Evolutionary conservation across 2,329 filamentous ascomycete genomes (phyloP).

Genomic region (Hymenoscyphus albidus): DNA sequence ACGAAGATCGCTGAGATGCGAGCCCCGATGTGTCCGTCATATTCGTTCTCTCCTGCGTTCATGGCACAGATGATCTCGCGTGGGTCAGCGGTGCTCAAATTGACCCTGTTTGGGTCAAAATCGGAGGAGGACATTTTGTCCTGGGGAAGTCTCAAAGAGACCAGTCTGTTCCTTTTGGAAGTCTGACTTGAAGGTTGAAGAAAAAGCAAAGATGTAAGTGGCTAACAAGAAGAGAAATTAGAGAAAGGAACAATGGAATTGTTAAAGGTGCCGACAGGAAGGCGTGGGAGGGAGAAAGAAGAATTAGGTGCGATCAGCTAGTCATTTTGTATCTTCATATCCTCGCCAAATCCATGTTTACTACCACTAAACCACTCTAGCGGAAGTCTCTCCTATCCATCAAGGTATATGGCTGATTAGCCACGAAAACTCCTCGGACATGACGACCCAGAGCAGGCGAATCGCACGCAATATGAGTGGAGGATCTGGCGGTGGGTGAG

Average conservation of each 20-base stretch:
- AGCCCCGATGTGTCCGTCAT: conserved; percentile 56
- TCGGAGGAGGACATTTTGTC: conserved; percentile 14
- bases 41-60: conserved; percentile 45
- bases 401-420: not conserved
- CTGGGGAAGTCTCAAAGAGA: not conserved
- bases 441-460: not conserved
- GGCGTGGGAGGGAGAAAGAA: too few relatives aligned
- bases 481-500: not conserved
- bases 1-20: conserved; percentile 73
- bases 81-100: conserved; percentile 42
- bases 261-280: too few relatives aligned
- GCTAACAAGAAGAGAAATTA: too few relatives aligned
- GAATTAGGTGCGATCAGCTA: too few relatives aligned
- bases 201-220: too few relatives aligned
- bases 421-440: not conserved
- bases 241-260: too few relatives aligned
- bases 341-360: not conserved
- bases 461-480: not conserved
- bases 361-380: not conserved
- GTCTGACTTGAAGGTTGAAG: not conserved
- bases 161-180: not conserved
- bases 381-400: not conserved
- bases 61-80: conserved; percentile 49
- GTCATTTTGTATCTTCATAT: too few relatives aligned
- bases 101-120: conserved; percentile 42